These are phyloP conservation scores for Penicillium paxilli DNA, from an alignment of 495 filamentous ascomycete species.

Conservation along the genomic window DNA sequence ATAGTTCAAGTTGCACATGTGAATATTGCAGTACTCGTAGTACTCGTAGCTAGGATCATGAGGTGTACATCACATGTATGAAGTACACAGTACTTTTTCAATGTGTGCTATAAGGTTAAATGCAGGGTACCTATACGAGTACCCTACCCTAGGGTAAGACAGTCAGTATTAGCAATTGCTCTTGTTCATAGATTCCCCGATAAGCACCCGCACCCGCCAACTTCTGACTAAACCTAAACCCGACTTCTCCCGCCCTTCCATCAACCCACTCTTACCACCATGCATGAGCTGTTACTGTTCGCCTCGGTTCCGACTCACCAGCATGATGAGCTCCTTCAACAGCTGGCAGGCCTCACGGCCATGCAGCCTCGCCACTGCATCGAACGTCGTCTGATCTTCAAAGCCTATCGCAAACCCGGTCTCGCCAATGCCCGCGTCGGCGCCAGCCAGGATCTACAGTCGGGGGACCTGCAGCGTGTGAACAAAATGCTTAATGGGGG, in stretches of 20 bases:
- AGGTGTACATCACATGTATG: no score
- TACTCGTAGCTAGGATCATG: no score
- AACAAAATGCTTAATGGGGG: conserved; percentile 51
- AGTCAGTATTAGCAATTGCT: not conserved
- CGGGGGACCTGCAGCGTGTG: conserved; percentile 41
- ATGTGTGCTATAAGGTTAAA: no score
- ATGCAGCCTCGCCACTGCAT: conserved; percentile 62
- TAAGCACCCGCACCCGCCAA: conserved; percentile 21
- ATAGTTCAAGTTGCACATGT: no score
- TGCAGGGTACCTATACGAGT: no score
- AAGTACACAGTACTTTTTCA: no score
- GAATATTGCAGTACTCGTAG: no score
- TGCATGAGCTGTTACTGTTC: conserved; percentile 51
- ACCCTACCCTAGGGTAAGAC: no score
- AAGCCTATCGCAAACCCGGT: conserved; percentile 53
- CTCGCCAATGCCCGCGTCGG: conserved; percentile 37
- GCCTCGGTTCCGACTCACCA: conserved; percentile 48
- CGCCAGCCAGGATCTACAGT: conserved; percentile 45
- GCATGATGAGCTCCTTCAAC: conserved; percentile 61
- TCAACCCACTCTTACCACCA: conserved; percentile 19
- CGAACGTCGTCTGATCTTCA: conserved; percentile 66
- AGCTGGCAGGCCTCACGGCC: conserved; percentile 66
- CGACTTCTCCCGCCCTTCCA: conserved; percentile 23
- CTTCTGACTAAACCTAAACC: conserved; percentile 27
- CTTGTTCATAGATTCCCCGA: not conserved